Evolutionary conservation across 1,284 basidiomycete species (phyloP).

Genomic region (Cryptococcus wingfieldii): DNA sequence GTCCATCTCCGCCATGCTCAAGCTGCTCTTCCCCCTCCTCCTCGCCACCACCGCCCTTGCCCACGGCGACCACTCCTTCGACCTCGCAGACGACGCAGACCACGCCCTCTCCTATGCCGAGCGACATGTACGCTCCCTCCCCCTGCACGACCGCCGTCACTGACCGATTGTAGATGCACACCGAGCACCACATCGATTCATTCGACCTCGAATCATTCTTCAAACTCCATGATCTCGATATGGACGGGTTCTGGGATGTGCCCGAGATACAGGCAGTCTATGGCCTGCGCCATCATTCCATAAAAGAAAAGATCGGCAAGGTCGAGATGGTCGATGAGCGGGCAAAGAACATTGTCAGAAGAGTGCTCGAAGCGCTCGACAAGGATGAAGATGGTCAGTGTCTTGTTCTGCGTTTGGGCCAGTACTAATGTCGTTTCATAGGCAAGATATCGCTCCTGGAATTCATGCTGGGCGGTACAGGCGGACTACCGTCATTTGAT

Average conservation of each 20-base stretch:
- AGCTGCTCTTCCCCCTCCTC: slow-evolving; percentile 2
- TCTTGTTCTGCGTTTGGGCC: neutral
- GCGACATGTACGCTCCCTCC: slow-evolving; percentile 51
- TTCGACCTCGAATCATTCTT: slow-evolving; percentile 49
- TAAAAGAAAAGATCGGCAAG: slow-evolving; percentile 77
- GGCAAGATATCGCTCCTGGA: slow-evolving; percentile 71
- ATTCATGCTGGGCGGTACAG: slow-evolving; percentile 71
- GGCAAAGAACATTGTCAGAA: slow-evolving; percentile 72
- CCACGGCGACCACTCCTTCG: slow-evolving; percentile 41
- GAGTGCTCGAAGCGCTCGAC: slow-evolving; percentile 73
- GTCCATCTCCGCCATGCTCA: slow-evolving; percentile 7
- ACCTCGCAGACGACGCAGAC: slow-evolving; percentile 29
- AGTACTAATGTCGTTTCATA: slow-evolving; percentile 5
- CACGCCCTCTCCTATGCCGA: slow-evolving; percentile 50
- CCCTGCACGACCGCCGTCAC: neutral
- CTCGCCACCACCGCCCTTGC: slow-evolving; percentile 19
- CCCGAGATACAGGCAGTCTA: slow-evolving; percentile 87
- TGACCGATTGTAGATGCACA: slow-evolving; percentile 36
- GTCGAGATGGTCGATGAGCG: slow-evolving; percentile 78
- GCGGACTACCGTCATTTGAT: slow-evolving; percentile 75
- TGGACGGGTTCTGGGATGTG: slow-evolving; percentile 68
- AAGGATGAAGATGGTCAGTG: slow-evolving; percentile 62
- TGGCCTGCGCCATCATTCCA: slow-evolving; percentile 92
- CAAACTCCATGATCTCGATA: slow-evolving; percentile 80
- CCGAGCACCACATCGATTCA: slow-evolving; percentile 49